phyloP scores from a whole-genome alignment of 164 flowering plant genomes.

The Macadamia tetraphylla region DNA sequence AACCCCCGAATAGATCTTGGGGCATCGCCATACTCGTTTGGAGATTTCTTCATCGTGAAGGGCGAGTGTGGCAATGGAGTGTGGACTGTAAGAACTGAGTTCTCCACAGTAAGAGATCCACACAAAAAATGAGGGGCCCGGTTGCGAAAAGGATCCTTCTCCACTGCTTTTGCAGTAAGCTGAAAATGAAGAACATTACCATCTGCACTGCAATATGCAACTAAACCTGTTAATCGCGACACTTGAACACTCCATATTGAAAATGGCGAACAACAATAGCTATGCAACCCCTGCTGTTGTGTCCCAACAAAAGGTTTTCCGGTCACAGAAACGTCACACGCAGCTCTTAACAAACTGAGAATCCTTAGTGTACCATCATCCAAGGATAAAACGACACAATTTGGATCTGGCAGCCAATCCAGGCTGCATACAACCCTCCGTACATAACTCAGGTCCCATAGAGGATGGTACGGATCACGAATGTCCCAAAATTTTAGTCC shows the following conservation, averaged over 20 bases:
- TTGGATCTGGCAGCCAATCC: conserved; percentile 82
- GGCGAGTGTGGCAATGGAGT: conserved; percentile 42
- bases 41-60: conserved; percentile 34
- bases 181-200: conserved; percentile 68
- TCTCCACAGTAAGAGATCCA: conserved; percentile 58
- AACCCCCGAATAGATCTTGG: conserved; percentile 37
- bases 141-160: conserved; percentile 51
- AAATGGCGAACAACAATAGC: conserved; percentile 49
- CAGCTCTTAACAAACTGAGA: conserved; percentile 59
- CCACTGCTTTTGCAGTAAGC: conserved; percentile 74
- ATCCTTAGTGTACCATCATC: conserved; percentile 87
- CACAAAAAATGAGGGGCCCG: conserved; percentile 66
- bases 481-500: background rate
- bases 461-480: conserved; percentile 82
- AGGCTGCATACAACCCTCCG: conserved; percentile 50
- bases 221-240: conserved; percentile 81
- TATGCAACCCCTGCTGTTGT: conserved; percentile 56
- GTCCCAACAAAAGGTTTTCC: conserved; percentile 63
- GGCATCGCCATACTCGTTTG: conserved; percentile 25
- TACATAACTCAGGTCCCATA: conserved; percentile 58
- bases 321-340: conserved; percentile 62
- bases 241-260: conserved; percentile 85
- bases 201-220: conserved; percentile 81
- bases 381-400: conserved; percentile 59
- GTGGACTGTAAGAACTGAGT: conserved; percentile 36